These are phyloP conservation scores for Arabidopsis arenosa DNA, from an alignment of 345 rosid genomes.

Conservation along the genomic window DNA sequence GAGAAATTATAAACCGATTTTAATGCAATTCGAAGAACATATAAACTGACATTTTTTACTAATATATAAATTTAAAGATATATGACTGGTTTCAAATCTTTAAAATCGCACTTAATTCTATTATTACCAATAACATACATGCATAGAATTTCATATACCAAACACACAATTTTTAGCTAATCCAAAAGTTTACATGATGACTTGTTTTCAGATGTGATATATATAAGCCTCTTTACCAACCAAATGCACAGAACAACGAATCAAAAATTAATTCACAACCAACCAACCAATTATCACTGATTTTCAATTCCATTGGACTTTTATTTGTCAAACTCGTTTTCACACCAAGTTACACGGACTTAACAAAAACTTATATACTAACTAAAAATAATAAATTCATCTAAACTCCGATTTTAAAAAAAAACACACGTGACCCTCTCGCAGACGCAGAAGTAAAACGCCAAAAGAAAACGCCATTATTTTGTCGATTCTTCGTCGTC, in stretches of 20 bases:
- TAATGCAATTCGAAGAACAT: no score
- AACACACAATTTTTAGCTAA: no score
- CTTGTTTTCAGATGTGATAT: not conserved
- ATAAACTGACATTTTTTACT: no score
- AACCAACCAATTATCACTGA: constrained; percentile 1
- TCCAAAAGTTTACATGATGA: no score
- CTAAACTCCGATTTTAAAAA: constrained; percentile 26
- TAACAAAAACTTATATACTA: not conserved
- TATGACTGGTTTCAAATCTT: not conserved
- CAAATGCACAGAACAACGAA: not conserved
- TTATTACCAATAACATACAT: no score
- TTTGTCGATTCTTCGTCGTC: constrained; percentile 12
- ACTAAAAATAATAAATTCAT: not conserved
- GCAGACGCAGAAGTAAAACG: not conserved
- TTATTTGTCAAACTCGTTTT: constrained; percentile 17
- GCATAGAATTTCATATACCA: no score
- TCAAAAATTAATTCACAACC: constrained; percentile 6
- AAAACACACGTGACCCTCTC: constrained; percentile 26
- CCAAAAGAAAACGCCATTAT: constrained; percentile 37
- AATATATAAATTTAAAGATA: no score
- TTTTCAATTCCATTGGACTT: constrained; percentile 19
- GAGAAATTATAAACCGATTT: no score
- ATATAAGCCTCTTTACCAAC: not conserved
- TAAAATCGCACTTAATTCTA: not conserved
- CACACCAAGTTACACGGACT: constrained; percentile 24